Conservation (phyloP, 2,329 filamentous ascomycete genomes). For the Laburnicola sp. region DNA sequence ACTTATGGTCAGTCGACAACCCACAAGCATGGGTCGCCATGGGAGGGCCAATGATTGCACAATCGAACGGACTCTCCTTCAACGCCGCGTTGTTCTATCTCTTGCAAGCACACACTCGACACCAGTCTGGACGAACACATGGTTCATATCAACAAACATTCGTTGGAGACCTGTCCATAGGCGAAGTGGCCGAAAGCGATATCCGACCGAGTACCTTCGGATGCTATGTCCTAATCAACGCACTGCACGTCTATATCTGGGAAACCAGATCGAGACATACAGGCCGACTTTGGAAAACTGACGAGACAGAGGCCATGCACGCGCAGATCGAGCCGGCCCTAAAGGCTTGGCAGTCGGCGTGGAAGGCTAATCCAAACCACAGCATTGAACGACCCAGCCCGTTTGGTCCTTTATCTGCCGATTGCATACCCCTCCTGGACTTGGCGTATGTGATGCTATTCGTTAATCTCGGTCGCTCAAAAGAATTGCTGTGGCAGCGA, state of each 20-base stretch:
- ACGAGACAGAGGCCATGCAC: slow-evolving; percentile 95
- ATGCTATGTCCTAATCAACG: slow-evolving; percentile 88
- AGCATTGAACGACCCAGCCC: slow-evolving; percentile 83
- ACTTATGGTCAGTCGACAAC: slow-evolving; percentile 82
- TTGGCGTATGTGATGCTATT: slow-evolving; percentile 90
- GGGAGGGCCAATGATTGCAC: slow-evolving; percentile 70
- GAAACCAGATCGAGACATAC: slow-evolving; percentile 90
- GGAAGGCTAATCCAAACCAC: slow-evolving; percentile 83
- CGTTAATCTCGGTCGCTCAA: slow-evolving; percentile 88
- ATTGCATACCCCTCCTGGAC: slow-evolving; percentile 87
- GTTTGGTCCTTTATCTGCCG: slow-evolving; percentile 82
- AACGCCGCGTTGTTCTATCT: slow-evolving; percentile 79
- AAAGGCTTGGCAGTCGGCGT: slow-evolving; percentile 91
- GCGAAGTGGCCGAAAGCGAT: slow-evolving; percentile 62
- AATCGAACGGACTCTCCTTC: slow-evolving; percentile 75
- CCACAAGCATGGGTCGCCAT: slow-evolving; percentile 78
- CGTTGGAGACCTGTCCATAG: slow-evolving; percentile 50
- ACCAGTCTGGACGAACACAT: slow-evolving; percentile 47
- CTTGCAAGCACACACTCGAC: slow-evolving; percentile 73
- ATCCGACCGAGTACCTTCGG: slow-evolving; percentile 87
- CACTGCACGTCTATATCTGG: slow-evolving; percentile 98
- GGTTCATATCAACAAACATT: slow-evolving; percentile 52
- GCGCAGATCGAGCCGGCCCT: slow-evolving; percentile 91
- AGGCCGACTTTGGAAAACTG: slow-evolving; percentile 83
- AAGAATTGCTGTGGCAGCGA: slow-evolving; percentile 90